Conservation (phyloP, 2,329 filamentous ascomycete genomes). For the Aaosphaeria pasadenensis region DNA sequence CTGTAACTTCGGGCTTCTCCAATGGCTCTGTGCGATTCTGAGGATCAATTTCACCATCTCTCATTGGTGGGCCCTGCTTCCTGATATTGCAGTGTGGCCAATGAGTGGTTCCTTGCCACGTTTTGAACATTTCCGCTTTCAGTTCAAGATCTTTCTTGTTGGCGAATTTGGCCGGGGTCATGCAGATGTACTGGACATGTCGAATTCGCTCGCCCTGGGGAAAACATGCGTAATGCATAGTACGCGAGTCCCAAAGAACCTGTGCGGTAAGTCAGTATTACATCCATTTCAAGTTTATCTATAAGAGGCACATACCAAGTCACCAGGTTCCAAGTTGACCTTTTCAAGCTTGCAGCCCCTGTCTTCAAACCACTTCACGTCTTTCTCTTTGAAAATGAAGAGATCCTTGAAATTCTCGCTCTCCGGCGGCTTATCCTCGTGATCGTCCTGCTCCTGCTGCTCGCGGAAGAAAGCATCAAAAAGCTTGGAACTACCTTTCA, state of each 20-base stretch:
- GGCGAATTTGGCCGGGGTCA: constrained; percentile 15
- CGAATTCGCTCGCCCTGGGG: constrained; percentile 13
- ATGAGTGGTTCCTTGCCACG: constrained; percentile 17
- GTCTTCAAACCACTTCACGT: constrained; percentile 44
- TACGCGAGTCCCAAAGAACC: constrained; percentile 45
- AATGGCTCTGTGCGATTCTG: constrained; percentile 13
- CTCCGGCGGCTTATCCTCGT: neutral
- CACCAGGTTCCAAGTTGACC: constrained; percentile 41
- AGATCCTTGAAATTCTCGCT: constrained; percentile 36
- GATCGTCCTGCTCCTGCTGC: constrained; percentile 9
- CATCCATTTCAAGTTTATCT: too few relatives aligned
- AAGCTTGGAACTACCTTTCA: constrained; percentile 34
- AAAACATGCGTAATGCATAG: constrained; percentile 41
- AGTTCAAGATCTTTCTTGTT: constrained; percentile 13
- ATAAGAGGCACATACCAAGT: constrained; percentile 21
- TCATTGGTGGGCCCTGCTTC: constrained; percentile 6
- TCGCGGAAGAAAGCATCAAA: constrained; percentile 39
- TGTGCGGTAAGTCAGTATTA: neutral
- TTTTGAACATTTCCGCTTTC: constrained; percentile 14
- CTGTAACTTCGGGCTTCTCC: constrained; percentile 16
- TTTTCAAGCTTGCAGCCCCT: constrained; percentile 40
- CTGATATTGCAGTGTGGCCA: constrained; percentile 22
- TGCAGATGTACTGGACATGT: constrained; percentile 18
- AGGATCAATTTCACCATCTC: constrained; percentile 9
- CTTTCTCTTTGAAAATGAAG: constrained; percentile 42